A percentile compares a stretch with the other conserved stretches of the same genome.
phyloP scores from a whole-genome alignment of 805 yeast genomes.

The Metschnikowia kunwiensis region DNA sequence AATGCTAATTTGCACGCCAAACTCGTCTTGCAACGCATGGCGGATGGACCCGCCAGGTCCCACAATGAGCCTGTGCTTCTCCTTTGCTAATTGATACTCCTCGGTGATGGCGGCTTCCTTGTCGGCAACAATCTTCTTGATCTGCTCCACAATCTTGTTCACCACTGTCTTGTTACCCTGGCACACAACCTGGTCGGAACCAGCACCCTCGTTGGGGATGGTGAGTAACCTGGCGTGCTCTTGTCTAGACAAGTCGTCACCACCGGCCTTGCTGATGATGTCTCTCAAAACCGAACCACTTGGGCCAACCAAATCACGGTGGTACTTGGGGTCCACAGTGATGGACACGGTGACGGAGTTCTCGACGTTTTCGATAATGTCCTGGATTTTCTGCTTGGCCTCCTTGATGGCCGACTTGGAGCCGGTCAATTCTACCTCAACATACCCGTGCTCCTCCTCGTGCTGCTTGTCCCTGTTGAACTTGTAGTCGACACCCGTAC shows the following conservation, averaged over 20 bases:
- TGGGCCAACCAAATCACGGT: constrained; percentile 73
- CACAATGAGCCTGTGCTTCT: constrained; percentile 70
- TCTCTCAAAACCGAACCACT: constrained; percentile 72
- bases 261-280: constrained; percentile 76
- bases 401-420: constrained; percentile 69
- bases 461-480: constrained; percentile 42
- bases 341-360: constrained; percentile 57
- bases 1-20: constrained; percentile 57
- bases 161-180: constrained; percentile 78
- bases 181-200: constrained; percentile 55
- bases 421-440: constrained; percentile 72
- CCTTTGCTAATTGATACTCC: constrained; percentile 59
- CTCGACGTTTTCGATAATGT: constrained; percentile 61
- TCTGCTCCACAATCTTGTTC: constrained; percentile 57
- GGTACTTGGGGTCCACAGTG: constrained; percentile 70
- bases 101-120: constrained; percentile 58
- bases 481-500: constrained; percentile 56
- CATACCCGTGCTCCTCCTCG: constrained; percentile 47
- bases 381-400: constrained; percentile 62
- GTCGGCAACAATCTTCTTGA: constrained; percentile 59
- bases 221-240: constrained; percentile 56
- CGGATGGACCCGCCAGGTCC: constrained; percentile 81
- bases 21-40: constrained; percentile 68
- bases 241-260: constrained; percentile 41
- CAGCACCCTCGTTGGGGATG: constrained; percentile 67